phyloP scores from a whole-genome alignment of 768 basidiomycete genomes.

The Rhodotorula taiwanensis region DNA sequence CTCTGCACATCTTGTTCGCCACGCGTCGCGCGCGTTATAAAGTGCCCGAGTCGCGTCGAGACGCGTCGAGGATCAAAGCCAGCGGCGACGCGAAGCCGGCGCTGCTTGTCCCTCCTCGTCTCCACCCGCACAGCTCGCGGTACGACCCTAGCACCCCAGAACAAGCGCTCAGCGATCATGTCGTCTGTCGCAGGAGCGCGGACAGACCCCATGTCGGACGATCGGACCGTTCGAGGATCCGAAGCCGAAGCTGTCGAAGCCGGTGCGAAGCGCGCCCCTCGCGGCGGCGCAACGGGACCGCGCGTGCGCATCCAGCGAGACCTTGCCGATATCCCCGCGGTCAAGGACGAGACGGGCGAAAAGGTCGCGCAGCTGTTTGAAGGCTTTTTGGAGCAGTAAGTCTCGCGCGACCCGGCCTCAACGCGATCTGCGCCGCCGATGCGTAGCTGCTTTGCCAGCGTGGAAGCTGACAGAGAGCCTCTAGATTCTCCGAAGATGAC shows the following conservation, averaged over 20 bases:
- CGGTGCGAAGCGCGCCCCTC: conserved; percentile 5
- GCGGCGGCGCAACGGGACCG: conserved; percentile 4
- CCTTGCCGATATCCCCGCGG: conserved; percentile 64
- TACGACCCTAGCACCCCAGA: too few species aligned
- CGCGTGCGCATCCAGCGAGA: conserved; percentile 31
- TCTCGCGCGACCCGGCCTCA: conserved; percentile 26
- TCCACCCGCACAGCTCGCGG: too few species aligned
- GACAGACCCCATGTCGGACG: conserved; percentile 21
- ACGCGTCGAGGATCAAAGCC: too few species aligned
- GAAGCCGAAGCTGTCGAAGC: conserved; percentile 25
- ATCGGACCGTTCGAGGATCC: conserved; percentile 13
- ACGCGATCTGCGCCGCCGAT: neutral
- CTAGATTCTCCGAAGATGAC: conserved; percentile 76
- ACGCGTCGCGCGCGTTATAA: too few species aligned
- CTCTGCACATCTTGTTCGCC: too few species aligned
- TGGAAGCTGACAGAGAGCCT: neutral
- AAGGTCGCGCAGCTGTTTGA: conserved; percentile 88
- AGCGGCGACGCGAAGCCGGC: too few species aligned
- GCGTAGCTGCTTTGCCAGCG: neutral
- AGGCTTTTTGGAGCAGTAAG: conserved; percentile 82
- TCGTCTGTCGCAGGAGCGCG: neutral
- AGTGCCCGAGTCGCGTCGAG: too few species aligned
- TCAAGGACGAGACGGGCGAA: conserved; percentile 91
- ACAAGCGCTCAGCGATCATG: conserved; percentile 7
- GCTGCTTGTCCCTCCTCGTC: too few species aligned